Evolutionary conservation across 495 filamentous ascomycete species (phyloP), one percentile per base, ranked within the genome.

Genomic region (Podospora pseudocomata): DNA sequence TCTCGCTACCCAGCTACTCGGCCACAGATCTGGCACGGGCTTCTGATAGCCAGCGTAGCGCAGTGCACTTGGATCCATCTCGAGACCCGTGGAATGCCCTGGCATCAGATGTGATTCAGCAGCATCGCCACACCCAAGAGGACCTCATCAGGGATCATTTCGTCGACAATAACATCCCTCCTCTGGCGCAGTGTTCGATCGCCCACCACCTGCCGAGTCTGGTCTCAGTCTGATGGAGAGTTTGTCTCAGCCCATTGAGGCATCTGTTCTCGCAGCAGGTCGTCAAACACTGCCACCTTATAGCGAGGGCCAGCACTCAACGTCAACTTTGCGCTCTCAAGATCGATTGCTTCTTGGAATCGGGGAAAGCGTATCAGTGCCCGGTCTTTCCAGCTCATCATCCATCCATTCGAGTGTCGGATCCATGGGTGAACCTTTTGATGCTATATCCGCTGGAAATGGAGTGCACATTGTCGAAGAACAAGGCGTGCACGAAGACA

Each of bases 391-490:
- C 34, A 64, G 9, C 23, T 20, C 67, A 15, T 34, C 67, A 5
- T 68, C 61, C 16, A 60, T 65, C 2, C 20, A 16, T 3, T 64
- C 61, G 3, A 44, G 55, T 5, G 44, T 6, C 2, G 49, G 55
- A 5, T 28, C 49, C 23, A 23, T 19, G 13, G 56, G 15, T 11
- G 16, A 23, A 7, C 26, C 32, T 2, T 60, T 34, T 4, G 55
- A 68, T 2, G 34, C 27, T 3, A 23, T 23, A 1, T 34, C 34
- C 0, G 11, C 11, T 15, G 59, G 44, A 6, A 53, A 64, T 5
- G 60, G 28, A 3, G 67, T 65, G n/a, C 55, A 53, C 20, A 34
- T 68, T 60, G 5, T 28, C n/a, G 66, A 63, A 28, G 66, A 39
- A 59, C 27, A 68, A 18, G 30, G 34, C 15, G 20, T n/a, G 16